phyloP scores from a whole-genome alignment of 257 asterid species.

The Ilex asprella region DNA sequence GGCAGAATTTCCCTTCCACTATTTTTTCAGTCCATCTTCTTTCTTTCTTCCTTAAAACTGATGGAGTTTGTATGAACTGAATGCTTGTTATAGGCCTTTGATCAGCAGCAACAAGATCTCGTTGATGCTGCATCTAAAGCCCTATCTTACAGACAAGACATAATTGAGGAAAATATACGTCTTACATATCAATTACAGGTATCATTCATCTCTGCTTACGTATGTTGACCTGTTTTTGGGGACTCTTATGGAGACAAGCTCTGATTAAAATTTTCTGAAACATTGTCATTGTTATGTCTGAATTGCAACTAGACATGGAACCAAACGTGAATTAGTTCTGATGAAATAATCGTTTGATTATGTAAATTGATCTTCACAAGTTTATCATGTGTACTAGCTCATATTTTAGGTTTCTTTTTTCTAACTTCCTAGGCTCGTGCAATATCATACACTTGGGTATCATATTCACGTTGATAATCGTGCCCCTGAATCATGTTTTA shows the following conservation, averaged over 20 bases:
- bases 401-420: background rate
- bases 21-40: slow-evolving; percentile 11
- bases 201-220: background rate
- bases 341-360: no score
- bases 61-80: slow-evolving; percentile 8
- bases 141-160: slow-evolving; percentile 89
- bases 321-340: background rate
- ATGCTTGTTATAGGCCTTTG: slow-evolving; percentile 63
- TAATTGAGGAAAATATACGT: slow-evolving; percentile 96
- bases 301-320: background rate
- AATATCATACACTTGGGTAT: no score
- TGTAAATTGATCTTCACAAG: no score
- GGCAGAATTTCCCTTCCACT: slow-evolving; percentile 22
- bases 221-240: slow-evolving; percentile 8
- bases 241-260: no score
- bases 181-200: slow-evolving; percentile 96
- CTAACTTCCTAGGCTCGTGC: background rate
- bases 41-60: slow-evolving; percentile 13
- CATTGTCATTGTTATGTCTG: background rate
- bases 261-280: no score
- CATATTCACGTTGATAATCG: no score
- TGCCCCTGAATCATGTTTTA: no score
- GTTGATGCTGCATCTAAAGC: slow-evolving; percentile 99
- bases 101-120: slow-evolving; percentile 98
- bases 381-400: no score